These are phyloP conservation scores for Termitomyces sp. DNA, from an alignment of 768 basidiomycete genomes.

Conservation along the genomic window DNA sequence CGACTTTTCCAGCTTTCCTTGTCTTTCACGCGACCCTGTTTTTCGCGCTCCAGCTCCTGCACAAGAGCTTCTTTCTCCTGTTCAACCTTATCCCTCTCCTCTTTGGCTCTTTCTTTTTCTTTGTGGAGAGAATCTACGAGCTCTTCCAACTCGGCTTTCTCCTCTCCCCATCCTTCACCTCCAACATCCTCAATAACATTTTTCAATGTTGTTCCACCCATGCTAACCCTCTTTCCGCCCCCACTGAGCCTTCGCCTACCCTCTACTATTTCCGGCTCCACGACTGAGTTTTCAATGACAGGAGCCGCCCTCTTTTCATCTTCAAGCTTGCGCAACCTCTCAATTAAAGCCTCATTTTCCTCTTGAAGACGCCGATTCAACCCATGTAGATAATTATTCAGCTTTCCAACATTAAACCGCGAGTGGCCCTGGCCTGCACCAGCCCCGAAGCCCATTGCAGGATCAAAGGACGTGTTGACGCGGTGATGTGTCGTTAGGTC, in stretches of 20 bases:
- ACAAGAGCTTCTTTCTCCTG: constrained; percentile 42
- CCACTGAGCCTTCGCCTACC: constrained; percentile 30
- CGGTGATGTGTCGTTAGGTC: constrained; percentile 78
- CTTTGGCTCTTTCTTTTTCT: constrained; percentile 39
- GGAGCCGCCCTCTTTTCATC: constrained; percentile 34
- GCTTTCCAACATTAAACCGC: constrained; percentile 78
- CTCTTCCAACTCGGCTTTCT: constrained; percentile 56
- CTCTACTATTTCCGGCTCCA: constrained; percentile 16
- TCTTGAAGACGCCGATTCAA: constrained; percentile 79
- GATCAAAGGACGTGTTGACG: constrained; percentile 87
- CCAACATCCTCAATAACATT: constrained; percentile 59
- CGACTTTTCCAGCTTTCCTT: constrained; percentile 67
- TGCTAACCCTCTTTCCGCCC: constrained; percentile 47
- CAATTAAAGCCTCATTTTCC: constrained; percentile 70
- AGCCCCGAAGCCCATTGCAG: constrained; percentile 68
- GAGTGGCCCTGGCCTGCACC: constrained; percentile 64
- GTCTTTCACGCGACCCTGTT: constrained; percentile 53
- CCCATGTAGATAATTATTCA: constrained; percentile 83
- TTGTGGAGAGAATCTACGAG: constrained; percentile 45
- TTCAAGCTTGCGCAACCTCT: constrained; percentile 48
- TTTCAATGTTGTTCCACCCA: constrained; percentile 46
- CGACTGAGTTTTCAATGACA: constrained; percentile 21
- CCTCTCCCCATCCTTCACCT: constrained; percentile 68
- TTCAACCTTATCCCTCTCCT: constrained; percentile 39
- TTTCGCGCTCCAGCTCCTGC: constrained; percentile 49